These are phyloP conservation scores for Coemansia sp. DNA, from an alignment of 192 early-diverging fungal species.

Conservation along the genomic window DNA sequence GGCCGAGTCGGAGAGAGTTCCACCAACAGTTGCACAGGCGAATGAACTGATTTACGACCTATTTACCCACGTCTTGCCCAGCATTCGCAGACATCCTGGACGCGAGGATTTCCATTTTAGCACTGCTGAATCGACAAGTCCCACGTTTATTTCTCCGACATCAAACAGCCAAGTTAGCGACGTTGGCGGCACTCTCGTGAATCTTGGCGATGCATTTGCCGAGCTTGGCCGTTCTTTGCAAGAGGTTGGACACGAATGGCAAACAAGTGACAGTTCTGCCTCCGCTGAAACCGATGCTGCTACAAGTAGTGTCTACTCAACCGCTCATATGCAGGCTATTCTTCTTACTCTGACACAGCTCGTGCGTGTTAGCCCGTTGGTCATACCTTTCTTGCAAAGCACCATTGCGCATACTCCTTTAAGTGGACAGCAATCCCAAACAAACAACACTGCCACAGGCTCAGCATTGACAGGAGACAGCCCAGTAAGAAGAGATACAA, in stretches of 20 bases:
- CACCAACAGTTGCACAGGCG: slow-evolving; percentile 27
- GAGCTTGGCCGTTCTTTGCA: slow-evolving; percentile 41
- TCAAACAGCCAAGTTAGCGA: slow-evolving; percentile 17
- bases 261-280: background rate
- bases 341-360: slow-evolving; percentile 21
- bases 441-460: background rate
- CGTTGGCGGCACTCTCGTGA: slow-evolving; percentile 20
- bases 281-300: background rate
- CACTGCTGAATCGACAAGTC: background rate
- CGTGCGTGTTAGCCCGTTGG: slow-evolving; percentile 13
- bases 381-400: slow-evolving; percentile 30
- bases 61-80: slow-evolving; percentile 24
- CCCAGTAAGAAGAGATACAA: background rate
- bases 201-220: slow-evolving; percentile 41
- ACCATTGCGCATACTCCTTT: background rate
- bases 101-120: slow-evolving; percentile 18
- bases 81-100: slow-evolving; percentile 36
- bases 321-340: slow-evolving; percentile 17
- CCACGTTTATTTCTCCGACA: slow-evolving; percentile 21
- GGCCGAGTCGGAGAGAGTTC: background rate
- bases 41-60: slow-evolving; percentile 44
- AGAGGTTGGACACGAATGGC: slow-evolving; percentile 35
- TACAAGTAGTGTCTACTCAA: background rate
- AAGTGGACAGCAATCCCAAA: background rate
- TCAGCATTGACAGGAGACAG: background rate